These are phyloP conservation scores for Fusarium torreyae DNA, from an alignment of 2,329 filamentous ascomycete species.

Conservation along the genomic window DNA sequence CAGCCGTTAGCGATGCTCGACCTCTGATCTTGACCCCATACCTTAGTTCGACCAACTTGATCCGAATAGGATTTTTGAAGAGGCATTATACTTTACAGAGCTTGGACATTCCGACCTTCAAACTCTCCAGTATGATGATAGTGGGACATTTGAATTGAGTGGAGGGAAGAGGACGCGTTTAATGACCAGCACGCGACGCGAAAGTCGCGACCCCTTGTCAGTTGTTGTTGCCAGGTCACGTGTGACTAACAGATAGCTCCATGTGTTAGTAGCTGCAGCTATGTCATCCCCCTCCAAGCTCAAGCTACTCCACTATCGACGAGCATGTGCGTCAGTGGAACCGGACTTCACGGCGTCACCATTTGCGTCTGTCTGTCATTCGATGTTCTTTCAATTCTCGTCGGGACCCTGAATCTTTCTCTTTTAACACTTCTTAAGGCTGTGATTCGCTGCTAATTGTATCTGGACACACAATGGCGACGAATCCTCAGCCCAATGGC, in stretches of 20 bases:
- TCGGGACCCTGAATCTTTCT: constrained; percentile 6
- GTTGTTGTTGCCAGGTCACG: constrained; percentile 45
- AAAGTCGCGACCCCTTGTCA: constrained; percentile 31
- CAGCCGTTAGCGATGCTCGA: constrained; percentile 43
- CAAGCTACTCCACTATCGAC: constrained; percentile 20
- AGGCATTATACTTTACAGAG: constrained; percentile 52
- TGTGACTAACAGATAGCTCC: constrained; percentile 43
- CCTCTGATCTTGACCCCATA: constrained; percentile 38
- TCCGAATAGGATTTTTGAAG: constrained; percentile 62
- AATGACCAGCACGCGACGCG: constrained; percentile 48
- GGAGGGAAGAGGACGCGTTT: constrained; percentile 46
- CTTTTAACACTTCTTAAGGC: background rate
- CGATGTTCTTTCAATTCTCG: constrained; percentile 16
- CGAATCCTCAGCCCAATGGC: constrained; percentile 41
- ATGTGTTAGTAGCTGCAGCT: constrained; percentile 29
- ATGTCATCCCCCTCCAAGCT: constrained; percentile 37
- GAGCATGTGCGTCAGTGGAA: constrained; percentile 31
- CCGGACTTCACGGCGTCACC: constrained; percentile 45
- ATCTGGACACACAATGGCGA: constrained; percentile 12
- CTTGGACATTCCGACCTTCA: constrained; percentile 35
- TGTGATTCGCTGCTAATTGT: constrained; percentile 1
- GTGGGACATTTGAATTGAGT: constrained; percentile 32
- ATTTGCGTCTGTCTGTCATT: constrained; percentile 36
- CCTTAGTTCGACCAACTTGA: constrained; percentile 53
- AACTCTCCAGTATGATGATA: constrained; percentile 35